phyloP scores from a whole-genome alignment of 306 rosid genomes.

The Cicer arietinum region DNA sequence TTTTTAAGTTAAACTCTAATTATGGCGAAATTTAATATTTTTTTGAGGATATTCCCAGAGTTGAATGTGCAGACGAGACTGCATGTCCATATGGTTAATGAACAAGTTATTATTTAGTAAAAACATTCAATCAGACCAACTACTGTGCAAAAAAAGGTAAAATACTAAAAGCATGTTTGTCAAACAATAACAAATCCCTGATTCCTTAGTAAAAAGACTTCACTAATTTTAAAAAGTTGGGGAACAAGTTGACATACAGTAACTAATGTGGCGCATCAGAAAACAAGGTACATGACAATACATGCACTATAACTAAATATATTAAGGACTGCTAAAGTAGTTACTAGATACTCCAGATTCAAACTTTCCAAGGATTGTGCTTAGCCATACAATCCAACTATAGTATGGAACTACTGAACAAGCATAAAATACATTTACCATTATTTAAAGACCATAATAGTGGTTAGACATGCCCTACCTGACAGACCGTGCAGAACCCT shows the following conservation, averaged over 20 bases:
- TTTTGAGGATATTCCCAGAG: slow-evolving; percentile 5
- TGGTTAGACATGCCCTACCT: slow-evolving; percentile 55
- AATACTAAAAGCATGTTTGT: slow-evolving; percentile 12
- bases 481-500: slow-evolving; percentile 58
- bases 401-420: slow-evolving; percentile 12
- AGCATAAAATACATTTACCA: slow-evolving; percentile 5
- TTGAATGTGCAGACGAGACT: slow-evolving; percentile 13
- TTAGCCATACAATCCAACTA: slow-evolving; percentile 13
- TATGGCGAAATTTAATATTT: slow-evolving; percentile 6
- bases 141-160: background rate
- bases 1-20: slow-evolving; percentile 7
- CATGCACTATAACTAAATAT: slow-evolving; percentile 13
- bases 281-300: slow-evolving; percentile 17
- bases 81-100: slow-evolving; percentile 29
- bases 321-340: slow-evolving; percentile 17
- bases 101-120: slow-evolving; percentile 11
- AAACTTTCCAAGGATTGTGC: slow-evolving; percentile 8
- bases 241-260: slow-evolving; percentile 28
- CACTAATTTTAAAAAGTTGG: background rate
- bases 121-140: background rate
- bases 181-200: background rate
- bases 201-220: slow-evolving; percentile 1
- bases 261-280: slow-evolving; percentile 9
- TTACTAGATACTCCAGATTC: slow-evolving; percentile 15
- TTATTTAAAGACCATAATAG: slow-evolving; percentile 35